Percentiles rank a stretch among this genome's conserved stretches.
These are phyloP conservation scores for Eutrema japonicum DNA, from an alignment of 345 rosid species.

Conservation along the genomic window DNA sequence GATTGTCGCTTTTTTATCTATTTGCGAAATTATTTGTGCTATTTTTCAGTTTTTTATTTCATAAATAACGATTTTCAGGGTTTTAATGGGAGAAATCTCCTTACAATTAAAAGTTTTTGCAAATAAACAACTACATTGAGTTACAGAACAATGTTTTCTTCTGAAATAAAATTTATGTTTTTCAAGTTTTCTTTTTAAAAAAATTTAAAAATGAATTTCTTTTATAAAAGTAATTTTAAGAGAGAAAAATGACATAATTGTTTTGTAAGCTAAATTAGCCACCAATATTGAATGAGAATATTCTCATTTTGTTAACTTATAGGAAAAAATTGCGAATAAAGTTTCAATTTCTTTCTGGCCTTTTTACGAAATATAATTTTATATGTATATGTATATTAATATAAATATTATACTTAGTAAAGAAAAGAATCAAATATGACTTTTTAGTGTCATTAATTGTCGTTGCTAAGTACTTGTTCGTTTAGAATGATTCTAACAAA, in stretches of 20 bases:
- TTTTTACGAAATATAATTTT: not conserved
- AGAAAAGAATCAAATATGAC: not conserved
- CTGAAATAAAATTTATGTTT: too few species aligned
- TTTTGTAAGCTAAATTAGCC: slow-evolving; percentile 16
- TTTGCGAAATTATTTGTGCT: too few species aligned
- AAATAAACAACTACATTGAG: not conserved
- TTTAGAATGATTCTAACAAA: not conserved
- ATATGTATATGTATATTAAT: not conserved
- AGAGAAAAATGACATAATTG: not conserved
- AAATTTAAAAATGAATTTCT: not conserved
- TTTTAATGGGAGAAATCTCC: too few species aligned
- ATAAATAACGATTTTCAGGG: too few species aligned
- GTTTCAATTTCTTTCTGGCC: not conserved
- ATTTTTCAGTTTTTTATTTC: too few species aligned
- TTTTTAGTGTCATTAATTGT: not conserved
- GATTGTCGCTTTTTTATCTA: too few species aligned
- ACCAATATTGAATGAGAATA: slow-evolving; percentile 7
- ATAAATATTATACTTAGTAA: too few species aligned
- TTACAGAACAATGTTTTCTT: not conserved
- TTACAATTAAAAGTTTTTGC: not conserved
- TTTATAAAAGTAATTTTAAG: not conserved
- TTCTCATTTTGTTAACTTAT: not conserved
- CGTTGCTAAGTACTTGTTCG: not conserved
- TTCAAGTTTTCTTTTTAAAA: not conserved
- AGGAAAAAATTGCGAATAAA: not conserved